Conservation (phyloP, 352 stramenopile genomes). For the Elongisporangium undulatum region DNA sequence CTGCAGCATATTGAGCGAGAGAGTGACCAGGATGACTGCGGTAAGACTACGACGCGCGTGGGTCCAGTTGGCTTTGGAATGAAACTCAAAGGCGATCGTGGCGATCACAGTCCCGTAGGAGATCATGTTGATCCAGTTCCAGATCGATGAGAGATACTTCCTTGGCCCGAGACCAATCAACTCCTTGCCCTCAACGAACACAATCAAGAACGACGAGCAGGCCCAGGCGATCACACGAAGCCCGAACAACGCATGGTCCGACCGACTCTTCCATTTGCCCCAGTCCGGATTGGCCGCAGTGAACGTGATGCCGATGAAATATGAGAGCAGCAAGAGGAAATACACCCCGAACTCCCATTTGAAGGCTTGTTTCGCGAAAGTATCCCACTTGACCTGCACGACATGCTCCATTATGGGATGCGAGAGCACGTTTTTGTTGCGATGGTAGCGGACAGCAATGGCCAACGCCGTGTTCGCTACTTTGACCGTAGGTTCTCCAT, state of each 20-base stretch:
- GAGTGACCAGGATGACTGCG: constrained; percentile 45
- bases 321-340: constrained; percentile 36
- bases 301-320: no score
- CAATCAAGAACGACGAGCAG: constrained; percentile 43
- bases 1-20: constrained; percentile 68
- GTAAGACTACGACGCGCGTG: constrained; percentile 42
- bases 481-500: constrained; percentile 37
- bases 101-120: constrained; percentile 38
- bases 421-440: constrained; percentile 41
- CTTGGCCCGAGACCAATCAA: constrained; percentile 29
- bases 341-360: constrained; percentile 43
- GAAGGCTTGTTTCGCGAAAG: constrained; percentile 45
- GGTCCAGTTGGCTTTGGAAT: no score
- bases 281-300: no score
- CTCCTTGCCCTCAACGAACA: constrained; percentile 44
- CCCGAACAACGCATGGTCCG: no score
- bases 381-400: constrained; percentile 55
- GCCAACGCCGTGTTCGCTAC: constrained; percentile 44
- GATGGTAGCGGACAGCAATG: constrained; percentile 26
- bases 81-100: constrained; percentile 53
- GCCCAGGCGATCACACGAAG: constrained; percentile 40
- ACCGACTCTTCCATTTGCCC: no score
- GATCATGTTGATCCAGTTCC: constrained; percentile 49
- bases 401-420: constrained; percentile 51
- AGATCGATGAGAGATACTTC: constrained; percentile 57